A percentile compares a stretch with the other conserved stretches of the same genome.
Evolutionary conservation across 352 stramenopile species (phyloP).

Genomic region (Phytophthora crassamura): DNA sequence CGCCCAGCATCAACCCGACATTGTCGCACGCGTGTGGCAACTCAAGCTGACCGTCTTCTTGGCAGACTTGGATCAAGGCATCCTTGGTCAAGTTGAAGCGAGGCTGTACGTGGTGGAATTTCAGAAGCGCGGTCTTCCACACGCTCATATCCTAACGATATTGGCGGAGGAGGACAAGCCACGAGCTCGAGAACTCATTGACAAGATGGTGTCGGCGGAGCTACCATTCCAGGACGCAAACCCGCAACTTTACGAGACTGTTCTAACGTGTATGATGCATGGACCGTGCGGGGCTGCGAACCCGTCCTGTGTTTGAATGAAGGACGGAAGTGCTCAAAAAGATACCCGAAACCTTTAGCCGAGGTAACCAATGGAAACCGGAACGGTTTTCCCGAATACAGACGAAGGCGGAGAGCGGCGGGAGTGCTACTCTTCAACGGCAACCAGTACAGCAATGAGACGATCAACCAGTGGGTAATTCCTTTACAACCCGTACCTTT

Average conservation of each 20-base stretch:
- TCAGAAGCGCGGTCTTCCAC: slow-evolving; percentile 53
- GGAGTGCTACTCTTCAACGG: background rate
- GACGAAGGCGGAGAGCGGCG: background rate
- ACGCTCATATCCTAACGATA: slow-evolving; percentile 58
- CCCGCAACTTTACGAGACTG: slow-evolving; percentile 14
- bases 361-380: background rate
- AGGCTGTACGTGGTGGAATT: slow-evolving; percentile 54
- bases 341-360: slow-evolving; percentile 26
- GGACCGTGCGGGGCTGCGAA: slow-evolving; percentile 13
- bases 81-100: slow-evolving; percentile 19
- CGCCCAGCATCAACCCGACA: slow-evolving; percentile 22
- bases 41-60: slow-evolving; percentile 31
- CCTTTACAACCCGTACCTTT: slow-evolving; percentile 67
- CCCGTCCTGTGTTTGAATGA: slow-evolving; percentile 17
- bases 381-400: slow-evolving; percentile 6
- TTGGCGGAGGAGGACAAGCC: slow-evolving; percentile 43
- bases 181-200: slow-evolving; percentile 1
- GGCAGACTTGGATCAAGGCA: slow-evolving; percentile 39
- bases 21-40: slow-evolving; percentile 27
- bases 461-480: slow-evolving; percentile 52
- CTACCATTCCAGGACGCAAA: slow-evolving; percentile 19
- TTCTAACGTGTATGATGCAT: slow-evolving; percentile 24
- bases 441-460: slow-evolving; percentile 25
- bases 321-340: slow-evolving; percentile 32
- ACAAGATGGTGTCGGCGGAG: slow-evolving; percentile 29